A percentile compares a stretch with the other conserved stretches of the same genome.
Evolutionary conservation across 179 eudicot genomes (phyloP).

Genomic region (Dionaea muscipula): DNA sequence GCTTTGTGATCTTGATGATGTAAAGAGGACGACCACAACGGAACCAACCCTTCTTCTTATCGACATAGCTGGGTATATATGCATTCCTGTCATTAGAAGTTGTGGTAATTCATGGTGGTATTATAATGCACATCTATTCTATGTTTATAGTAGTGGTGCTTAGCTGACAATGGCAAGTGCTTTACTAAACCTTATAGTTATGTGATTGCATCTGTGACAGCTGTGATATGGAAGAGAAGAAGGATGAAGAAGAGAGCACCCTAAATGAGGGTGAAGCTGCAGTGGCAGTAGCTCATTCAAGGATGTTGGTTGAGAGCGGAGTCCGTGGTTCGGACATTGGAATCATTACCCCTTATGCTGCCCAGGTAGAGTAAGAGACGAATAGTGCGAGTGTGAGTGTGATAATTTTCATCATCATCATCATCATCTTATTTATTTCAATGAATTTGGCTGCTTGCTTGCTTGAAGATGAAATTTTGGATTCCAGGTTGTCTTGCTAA

Average conservation of each 20-base stretch:
- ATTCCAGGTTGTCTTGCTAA: conserved; percentile 66
- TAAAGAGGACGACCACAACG: conserved; percentile 59
- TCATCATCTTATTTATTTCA: conserved; percentile 1
- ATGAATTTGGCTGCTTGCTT: conserved; percentile 3
- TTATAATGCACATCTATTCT: too few relatives aligned
- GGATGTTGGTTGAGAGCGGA: conserved; percentile 74
- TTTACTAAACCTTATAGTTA: not conserved
- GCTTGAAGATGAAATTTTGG: conserved; percentile 3
- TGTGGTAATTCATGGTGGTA: too few relatives aligned
- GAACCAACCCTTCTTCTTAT: conserved; percentile 79
- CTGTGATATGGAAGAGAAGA: conserved; percentile 98
- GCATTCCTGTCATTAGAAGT: conserved; percentile 7
- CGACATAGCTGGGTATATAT: conserved; percentile 88
- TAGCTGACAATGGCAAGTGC: too few relatives aligned
- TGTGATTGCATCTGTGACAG: conserved; percentile 20
- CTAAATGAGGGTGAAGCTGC: conserved; percentile 95
- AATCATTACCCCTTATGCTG: conserved; percentile 89
- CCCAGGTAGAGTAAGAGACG: too few relatives aligned
- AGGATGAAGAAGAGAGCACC: conserved; percentile 97
- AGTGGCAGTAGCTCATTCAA: conserved; percentile 83
- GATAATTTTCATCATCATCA: not conserved
- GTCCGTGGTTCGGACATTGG: conserved; percentile 81
- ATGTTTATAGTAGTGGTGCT: too few relatives aligned
- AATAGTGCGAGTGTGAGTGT: too few relatives aligned
- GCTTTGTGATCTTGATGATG: conserved; percentile 71